Base-by-base conservation (phyloP, 495 filamentous ascomycete genomes). In the Ascobolus immersus region DNA sequence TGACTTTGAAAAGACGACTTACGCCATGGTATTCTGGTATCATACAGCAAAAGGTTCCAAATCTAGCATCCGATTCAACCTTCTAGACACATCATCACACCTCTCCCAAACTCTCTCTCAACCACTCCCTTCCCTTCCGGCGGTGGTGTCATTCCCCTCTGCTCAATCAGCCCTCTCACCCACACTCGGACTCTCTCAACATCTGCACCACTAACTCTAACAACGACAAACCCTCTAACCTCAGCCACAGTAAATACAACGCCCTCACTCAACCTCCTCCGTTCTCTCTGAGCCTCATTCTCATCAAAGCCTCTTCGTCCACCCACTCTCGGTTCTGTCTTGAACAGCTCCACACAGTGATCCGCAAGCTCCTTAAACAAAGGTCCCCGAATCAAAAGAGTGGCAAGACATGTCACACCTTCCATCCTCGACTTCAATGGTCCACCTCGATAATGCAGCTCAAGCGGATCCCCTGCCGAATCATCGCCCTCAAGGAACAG, bases 231-330 rank as follows among this genome's bases (percentile, higher is more conserved):
- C 1, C 78, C 79, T 5, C 82, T 63, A 18, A 90, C 68, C 21
- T 61, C 63, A 15, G 81, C 74, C 11, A 77, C 81, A 14, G 80
- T 91, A 79, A 82, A 96, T 0, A 89, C 59, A 5, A 84, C 48
- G 32, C 62, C 60, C 34, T 66, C 58, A 14, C 53, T 49, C 39
- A 55, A 58, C 51, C 73, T 75, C 47, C 61, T 52, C 35, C 46
- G 34, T 5, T 25, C 34, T 33, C 32, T 60, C 51, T 59, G 61
- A 64, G 21, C 34, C 43, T 35, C 62, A 51, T 31, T 50, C 37
- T 20, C 48, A 43, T 49, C 48, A 47, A 54, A 55, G 42, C 27
- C 39, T 40, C 19, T 46, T 35, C 28, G 49, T 41, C 47, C 73
- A 0, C 86, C 86, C 28, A 96, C 69, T 28, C 84, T 60, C 11